Evolutionary conservation across 2,329 filamentous ascomycete species (phyloP).

Genomic region (Beauveria australis): DNA sequence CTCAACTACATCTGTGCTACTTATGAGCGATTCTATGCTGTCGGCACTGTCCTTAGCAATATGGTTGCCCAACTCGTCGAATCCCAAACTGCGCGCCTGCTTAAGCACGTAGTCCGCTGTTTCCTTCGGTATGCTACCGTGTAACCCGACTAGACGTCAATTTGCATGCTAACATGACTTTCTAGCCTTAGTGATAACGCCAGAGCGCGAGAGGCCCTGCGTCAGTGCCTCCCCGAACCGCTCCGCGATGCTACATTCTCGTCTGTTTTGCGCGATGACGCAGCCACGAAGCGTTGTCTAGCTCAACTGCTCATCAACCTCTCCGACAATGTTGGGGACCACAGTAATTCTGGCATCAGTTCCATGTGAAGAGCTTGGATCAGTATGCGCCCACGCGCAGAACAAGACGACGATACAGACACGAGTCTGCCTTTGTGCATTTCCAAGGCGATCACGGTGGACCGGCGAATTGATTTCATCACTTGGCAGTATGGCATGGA

Average conservation of each 20-base stretch:
- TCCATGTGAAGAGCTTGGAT: conserved; percentile 21
- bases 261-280: conserved; percentile 90
- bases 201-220: conserved; percentile 84
- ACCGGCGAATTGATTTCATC: conserved; percentile 7
- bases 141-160: neutral
- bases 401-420: neutral
- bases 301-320: conserved; percentile 96
- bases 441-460: conserved; percentile 3
- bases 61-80: conserved; percentile 98
- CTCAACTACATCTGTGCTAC: conserved; percentile 98
- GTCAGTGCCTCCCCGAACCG: conserved; percentile 95
- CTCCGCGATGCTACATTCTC: conserved; percentile 97
- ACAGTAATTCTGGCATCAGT: conserved; percentile 25
- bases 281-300: conserved; percentile 93
- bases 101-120: conserved; percentile 96
- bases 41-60: conserved; percentile 93
- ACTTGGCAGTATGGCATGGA: neutral
- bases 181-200: conserved; percentile 87
- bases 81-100: conserved; percentile 87
- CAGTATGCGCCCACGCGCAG: neutral
- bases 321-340: conserved; percentile 70
- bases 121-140: conserved; percentile 68
- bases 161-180: conserved; percentile 13
- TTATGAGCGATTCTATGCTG: conserved; percentile 96
- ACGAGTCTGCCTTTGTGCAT: conserved; percentile 3